A percentile compares a stretch with the other conserved stretches of the same genome.
These are phyloP conservation scores for Hypocrella siamensis DNA, from an alignment of 2,329 filamentous ascomycete genomes.

Conservation along the genomic window DNA sequence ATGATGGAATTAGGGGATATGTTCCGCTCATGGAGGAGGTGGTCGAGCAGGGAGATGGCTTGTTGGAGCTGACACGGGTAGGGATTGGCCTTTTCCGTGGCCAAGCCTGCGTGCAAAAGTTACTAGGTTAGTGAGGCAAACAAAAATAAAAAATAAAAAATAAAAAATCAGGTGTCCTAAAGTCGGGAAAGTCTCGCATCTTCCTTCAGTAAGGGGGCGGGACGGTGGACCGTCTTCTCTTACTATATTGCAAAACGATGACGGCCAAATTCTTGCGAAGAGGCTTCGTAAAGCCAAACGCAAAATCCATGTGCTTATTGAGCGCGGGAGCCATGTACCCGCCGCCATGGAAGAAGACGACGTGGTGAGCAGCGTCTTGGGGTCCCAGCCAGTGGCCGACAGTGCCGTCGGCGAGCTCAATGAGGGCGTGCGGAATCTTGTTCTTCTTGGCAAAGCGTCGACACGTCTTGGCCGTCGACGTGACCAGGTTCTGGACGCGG, in stretches of 20 bases:
- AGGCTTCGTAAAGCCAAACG: slow-evolving; percentile 1
- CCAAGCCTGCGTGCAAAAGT: neutral
- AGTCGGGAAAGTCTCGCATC: neutral
- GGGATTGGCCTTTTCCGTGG: neutral
- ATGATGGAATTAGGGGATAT: slow-evolving; percentile 1
- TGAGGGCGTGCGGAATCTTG: neutral
- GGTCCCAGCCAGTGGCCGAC: slow-evolving; percentile 1
- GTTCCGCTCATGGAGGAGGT: neutral
- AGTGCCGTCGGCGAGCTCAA: slow-evolving; percentile 1
- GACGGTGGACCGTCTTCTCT: neutral
- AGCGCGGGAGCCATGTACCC: slow-evolving; percentile 3
- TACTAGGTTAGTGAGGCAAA: neutral
- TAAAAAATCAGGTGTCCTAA: neutral
- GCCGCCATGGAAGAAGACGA: slow-evolving; percentile 3
- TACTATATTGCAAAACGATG: slow-evolving; percentile 2
- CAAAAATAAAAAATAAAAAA: neutral
- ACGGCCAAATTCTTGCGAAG: slow-evolving; percentile 1
- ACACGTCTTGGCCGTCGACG: slow-evolving; percentile 1
- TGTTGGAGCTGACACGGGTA: slow-evolving; percentile 4
- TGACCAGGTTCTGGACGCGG: slow-evolving; percentile 2
- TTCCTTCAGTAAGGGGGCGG: neutral
- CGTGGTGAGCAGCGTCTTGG: neutral
- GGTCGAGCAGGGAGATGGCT: slow-evolving; percentile 1
- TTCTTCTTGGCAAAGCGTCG: slow-evolving; percentile 1
- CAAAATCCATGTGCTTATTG: slow-evolving; percentile 1